Conservation (phyloP, 495 filamentous ascomycete genomes). For the Delitschia confertaspora region DNA sequence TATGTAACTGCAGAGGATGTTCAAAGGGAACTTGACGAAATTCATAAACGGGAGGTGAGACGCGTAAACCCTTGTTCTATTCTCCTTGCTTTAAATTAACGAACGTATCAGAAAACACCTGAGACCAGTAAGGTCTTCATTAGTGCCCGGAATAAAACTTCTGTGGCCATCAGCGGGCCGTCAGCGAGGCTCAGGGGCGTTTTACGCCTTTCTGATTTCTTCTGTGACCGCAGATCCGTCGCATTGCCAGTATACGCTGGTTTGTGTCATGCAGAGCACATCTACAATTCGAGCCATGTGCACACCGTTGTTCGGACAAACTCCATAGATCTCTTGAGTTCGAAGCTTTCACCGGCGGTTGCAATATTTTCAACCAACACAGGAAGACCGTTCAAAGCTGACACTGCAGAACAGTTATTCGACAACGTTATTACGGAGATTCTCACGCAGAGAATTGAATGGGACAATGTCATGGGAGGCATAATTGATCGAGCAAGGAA, state of each 20-base stretch:
- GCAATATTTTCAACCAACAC: constrained; percentile 14
- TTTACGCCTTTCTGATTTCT: neutral
- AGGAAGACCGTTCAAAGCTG: constrained; percentile 7
- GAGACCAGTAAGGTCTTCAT: neutral
- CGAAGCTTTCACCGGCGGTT: neutral
- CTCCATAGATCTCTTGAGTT: neutral
- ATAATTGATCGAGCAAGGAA: neutral
- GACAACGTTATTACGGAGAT: constrained; percentile 7
- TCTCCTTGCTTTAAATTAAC: no score
- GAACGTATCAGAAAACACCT: no score
- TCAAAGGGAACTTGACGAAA: no score
- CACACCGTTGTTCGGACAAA: neutral
- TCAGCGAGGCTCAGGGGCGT: neutral
- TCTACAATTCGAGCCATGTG: constrained; percentile 1
- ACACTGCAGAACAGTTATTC: constrained; percentile 8
- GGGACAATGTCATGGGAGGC: constrained; percentile 1
- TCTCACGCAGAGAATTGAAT: constrained; percentile 13
- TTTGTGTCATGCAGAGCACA: constrained; percentile 4
- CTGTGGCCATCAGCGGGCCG: neutral
- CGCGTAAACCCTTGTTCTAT: no score
- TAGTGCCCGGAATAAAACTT: neutral
- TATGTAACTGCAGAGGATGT: no score
- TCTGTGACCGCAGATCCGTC: neutral
- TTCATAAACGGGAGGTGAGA: no score
- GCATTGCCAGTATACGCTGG: constrained; percentile 1